Evolutionary conservation across 148 eudicot genomes (phyloP).

Genomic region (Rhododendron ferrugineum): DNA sequence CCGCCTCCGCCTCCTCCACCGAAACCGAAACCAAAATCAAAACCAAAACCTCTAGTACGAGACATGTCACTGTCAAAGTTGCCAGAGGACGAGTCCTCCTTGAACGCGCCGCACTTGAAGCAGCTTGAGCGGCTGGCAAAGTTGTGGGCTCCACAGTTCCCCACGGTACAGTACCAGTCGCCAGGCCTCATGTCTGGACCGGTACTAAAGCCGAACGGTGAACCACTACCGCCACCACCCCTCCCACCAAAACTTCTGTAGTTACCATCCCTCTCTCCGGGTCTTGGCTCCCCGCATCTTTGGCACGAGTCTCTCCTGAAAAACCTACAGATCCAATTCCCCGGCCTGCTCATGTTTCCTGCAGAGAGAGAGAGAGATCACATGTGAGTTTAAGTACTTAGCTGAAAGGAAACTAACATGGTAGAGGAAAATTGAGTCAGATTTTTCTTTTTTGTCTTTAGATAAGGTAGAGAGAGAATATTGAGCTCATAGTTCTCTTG

Average conservation of each 20-base stretch:
- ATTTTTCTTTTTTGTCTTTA: neutral
- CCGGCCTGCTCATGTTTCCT: constrained; percentile 79
- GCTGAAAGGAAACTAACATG: too few species aligned
- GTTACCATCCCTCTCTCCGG: constrained; percentile 9
- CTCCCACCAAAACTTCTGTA: constrained; percentile 39
- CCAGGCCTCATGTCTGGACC: constrained; percentile 99
- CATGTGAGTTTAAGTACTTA: neutral
- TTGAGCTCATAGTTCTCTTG: too few species aligned
- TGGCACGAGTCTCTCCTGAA: constrained; percentile 94
- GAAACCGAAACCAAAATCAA: constrained; percentile 29
- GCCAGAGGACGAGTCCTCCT: constrained; percentile 52
- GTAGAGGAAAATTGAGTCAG: neutral
- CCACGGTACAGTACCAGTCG: constrained; percentile 86
- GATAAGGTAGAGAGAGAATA: too few species aligned
- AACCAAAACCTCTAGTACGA: constrained; percentile 38
- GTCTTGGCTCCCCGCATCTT: constrained; percentile 74
- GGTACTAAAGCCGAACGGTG: constrained; percentile 41
- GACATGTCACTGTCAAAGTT: constrained; percentile 45
- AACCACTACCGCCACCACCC: constrained; percentile 1
- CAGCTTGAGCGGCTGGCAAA: constrained; percentile 95
- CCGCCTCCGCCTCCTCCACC: constrained; percentile 25
- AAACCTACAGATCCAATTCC: constrained; percentile 97
- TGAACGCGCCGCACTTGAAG: constrained; percentile 86
- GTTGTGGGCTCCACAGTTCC: constrained; percentile 92
- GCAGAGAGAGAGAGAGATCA: neutral